A percentile compares a stretch with the other conserved stretches of the same genome.
Evolutionary conservation across 148 eudicot species (phyloP).

Genomic region (Dianthus caryophyllus): DNA sequence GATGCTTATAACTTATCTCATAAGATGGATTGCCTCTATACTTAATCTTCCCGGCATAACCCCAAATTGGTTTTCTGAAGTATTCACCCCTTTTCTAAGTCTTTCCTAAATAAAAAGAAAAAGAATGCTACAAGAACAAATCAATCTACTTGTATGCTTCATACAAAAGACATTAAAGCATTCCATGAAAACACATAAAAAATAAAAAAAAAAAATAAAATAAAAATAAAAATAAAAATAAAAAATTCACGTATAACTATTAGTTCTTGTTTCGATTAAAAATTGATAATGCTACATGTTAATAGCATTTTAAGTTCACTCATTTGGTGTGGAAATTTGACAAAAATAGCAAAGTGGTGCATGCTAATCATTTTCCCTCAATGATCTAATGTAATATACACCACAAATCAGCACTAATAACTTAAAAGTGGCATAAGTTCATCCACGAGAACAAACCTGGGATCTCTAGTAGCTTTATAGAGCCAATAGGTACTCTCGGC

Average conservation of each 20-base stretch:
- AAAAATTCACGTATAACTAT: background rate
- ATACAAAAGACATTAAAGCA: background rate
- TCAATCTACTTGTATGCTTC: background rate
- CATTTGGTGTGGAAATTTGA: background rate
- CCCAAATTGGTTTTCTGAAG: too few species aligned
- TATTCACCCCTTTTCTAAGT: too few species aligned
- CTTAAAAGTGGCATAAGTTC: background rate
- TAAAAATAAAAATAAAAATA: background rate
- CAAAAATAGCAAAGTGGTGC: background rate
- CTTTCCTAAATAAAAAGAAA: too few species aligned
- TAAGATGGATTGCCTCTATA: too few species aligned
- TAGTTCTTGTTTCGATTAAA: background rate
- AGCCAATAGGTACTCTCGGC: slow-evolving; percentile 99
- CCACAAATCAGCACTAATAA: background rate
- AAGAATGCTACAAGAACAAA: too few species aligned
- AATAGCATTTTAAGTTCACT: too few species aligned
- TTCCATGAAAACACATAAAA: too few species aligned
- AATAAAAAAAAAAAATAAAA: background rate
- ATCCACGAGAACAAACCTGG: slow-evolving; percentile 57
- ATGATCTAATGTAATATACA: background rate
- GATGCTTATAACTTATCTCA: too few species aligned
- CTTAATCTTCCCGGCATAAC: too few species aligned
- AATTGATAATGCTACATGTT: too few species aligned
- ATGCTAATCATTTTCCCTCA: background rate
- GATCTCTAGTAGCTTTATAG: slow-evolving; percentile 93